phyloP scores from a whole-genome alignment of 192 early-diverging fungal species.

The Rhizophagus sp. region DNA sequence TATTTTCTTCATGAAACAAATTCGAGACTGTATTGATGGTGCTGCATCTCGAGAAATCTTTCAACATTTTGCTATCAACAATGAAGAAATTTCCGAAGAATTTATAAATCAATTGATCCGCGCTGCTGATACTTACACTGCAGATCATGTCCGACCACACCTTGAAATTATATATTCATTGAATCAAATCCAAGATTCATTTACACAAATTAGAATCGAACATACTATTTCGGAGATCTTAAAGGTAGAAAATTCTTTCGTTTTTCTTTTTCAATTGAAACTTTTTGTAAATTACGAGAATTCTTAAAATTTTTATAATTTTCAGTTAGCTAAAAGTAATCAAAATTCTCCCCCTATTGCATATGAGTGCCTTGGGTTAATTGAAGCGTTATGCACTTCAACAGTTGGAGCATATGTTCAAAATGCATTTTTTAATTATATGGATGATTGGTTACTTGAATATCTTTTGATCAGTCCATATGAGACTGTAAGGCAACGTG shows the following conservation, averaged over 20 bases:
- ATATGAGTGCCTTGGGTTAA: constrained; percentile 23
- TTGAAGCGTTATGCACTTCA: constrained; percentile 16
- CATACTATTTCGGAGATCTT: not conserved
- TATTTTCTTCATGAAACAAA: constrained; percentile 28
- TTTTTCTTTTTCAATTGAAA: not conserved
- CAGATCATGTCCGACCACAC: constrained; percentile 14
- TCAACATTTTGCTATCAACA: constrained; percentile 17
- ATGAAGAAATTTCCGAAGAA: constrained; percentile 10
- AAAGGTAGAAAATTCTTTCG: not conserved
- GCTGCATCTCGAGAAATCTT: constrained; percentile 11
- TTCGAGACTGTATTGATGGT: constrained; percentile 11
- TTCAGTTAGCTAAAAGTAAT: constrained; percentile 8
- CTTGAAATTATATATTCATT: constrained; percentile 23
- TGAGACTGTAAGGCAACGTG: constrained; percentile 17
- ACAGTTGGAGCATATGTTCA: constrained; percentile 8
- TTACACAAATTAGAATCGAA: not conserved
- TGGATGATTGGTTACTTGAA: constrained; percentile 11
- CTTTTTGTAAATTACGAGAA: not conserved
- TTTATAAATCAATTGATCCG: constrained; percentile 25
- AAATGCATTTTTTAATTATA: not conserved
- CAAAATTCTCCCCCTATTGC: not conserved
- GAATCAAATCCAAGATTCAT: constrained; percentile 15
- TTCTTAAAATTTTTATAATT: not conserved
- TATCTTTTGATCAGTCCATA: constrained; percentile 17
- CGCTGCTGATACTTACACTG: constrained; percentile 14